A percentile compares a stretch with the other conserved stretches of the same genome.
Conservation (phyloP, 2,329 filamentous ascomycete genomes). For the Albifimbria verrucaria region DNA sequence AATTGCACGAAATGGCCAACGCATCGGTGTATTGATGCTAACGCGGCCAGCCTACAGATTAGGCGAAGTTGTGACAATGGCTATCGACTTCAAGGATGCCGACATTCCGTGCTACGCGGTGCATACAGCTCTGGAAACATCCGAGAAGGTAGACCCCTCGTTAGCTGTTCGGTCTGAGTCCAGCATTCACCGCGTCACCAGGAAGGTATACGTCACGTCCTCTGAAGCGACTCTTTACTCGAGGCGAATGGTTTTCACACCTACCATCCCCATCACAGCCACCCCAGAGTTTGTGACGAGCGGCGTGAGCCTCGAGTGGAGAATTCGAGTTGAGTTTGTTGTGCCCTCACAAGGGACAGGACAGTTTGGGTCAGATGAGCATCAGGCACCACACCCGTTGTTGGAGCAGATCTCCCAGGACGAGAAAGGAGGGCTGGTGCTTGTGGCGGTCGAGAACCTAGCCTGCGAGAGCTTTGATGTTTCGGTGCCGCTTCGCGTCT, state of each 20-base stretch:
- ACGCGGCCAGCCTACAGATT: conserved; percentile 85
- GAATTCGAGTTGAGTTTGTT: conserved; percentile 87
- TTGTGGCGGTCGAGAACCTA: conserved; percentile 74
- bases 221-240: conserved; percentile 84
- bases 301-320: conserved; percentile 85
- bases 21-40: conserved; percentile 87
- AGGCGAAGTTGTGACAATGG: conserved; percentile 81
- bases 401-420: conserved; percentile 77
- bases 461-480: conserved; percentile 90
- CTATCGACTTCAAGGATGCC: conserved; percentile 76
- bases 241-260: conserved; percentile 72
- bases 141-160: conserved; percentile 75
- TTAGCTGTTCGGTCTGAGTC: conserved; percentile 82
- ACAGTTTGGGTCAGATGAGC: conserved; percentile 13
- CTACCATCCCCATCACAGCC: conserved; percentile 76
- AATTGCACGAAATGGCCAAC: conserved; percentile 85
- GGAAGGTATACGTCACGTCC: conserved; percentile 72
- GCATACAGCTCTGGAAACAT: conserved; percentile 79
- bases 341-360: conserved; percentile 56
- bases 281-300: conserved; percentile 92
- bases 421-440: conserved; percentile 68
- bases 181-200: conserved; percentile 82
- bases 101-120: conserved; percentile 83
- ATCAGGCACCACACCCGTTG: conserved; percentile 41
- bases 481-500: conserved; percentile 78